Percentiles rank a stretch among this genome's conserved stretches.
Conservation (phyloP, 441 rosid species). For the Gossypium schwendimanii region DNA sequence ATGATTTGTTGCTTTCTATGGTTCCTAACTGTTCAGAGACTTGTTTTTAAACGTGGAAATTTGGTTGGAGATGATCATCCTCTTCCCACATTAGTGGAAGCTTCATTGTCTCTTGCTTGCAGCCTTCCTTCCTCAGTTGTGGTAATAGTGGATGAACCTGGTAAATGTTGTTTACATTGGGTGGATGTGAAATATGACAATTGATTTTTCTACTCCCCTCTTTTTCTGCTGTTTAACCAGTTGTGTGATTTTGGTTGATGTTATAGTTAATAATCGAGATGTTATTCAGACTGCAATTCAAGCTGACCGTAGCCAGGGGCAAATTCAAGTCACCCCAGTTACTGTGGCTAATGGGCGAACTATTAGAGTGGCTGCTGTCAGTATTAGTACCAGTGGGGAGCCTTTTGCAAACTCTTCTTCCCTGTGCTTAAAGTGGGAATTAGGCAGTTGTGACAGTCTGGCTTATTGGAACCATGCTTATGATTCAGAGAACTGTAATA, state of each 20-base stretch:
- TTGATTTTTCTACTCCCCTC: not conserved
- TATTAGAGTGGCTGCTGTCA: conserved; percentile 75
- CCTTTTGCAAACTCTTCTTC: conserved; percentile 93
- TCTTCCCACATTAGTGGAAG: conserved; percentile 68
- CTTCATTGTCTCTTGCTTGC: conserved; percentile 51
- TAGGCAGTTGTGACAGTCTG: conserved; percentile 57
- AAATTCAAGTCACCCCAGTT: conserved; percentile 53
- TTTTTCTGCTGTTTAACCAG: not conserved
- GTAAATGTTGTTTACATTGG: conserved; percentile 30
- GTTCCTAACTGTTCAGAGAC: conserved; percentile 43
- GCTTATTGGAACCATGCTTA: conserved; percentile 67
- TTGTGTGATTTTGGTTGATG: conserved; percentile 12
- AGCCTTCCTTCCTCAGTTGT: conserved; percentile 70
- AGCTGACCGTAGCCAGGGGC: conserved; percentile 51
- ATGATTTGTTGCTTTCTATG: conserved; percentile 18
- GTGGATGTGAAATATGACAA: conserved; percentile 8
- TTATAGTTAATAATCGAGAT: conserved; percentile 65
- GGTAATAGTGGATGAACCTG: conserved; percentile 81
- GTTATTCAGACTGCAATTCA: conserved; percentile 51
- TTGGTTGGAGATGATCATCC: conserved; percentile 76
- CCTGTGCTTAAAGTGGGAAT: conserved; percentile 78
- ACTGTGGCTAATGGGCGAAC: conserved; percentile 88
- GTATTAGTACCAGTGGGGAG: conserved; percentile 57
- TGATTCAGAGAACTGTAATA: conserved; percentile 38
- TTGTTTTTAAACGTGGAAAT: conserved; percentile 81